Evolutionary conservation across 805 yeast species (phyloP), one percentile per base, ranked within the genome.

Genomic region (Wickerhamomyces tratensis): DNA sequence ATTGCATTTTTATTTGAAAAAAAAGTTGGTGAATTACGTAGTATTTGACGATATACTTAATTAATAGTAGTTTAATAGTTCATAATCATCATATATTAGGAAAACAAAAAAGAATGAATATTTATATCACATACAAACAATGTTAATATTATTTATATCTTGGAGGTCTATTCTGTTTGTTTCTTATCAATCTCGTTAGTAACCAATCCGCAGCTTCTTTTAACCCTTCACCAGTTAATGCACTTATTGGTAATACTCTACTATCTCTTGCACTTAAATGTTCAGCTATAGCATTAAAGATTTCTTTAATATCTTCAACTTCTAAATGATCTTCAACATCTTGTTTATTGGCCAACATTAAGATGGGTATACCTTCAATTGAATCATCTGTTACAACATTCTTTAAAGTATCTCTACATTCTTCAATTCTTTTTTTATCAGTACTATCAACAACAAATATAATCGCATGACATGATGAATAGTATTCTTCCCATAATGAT

Each of bases 321-420:
- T 83, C 91, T 61, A 84, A 62, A 45, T 79, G 74, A 39, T 76
- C 79, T 43, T 76, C 77, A 33, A 79, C 59, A 57, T 93, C 98
- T 65, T 89, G 96, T 59, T 93, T 93, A 61, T 93, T 91, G 7
- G 97, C 98, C 55, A 91, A 69, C 96, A 91, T 91, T 44, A 91
- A 68, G 9, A 91, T 78, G 2, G 98, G 98, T 14, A 88, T 82
- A 30, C 94, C 88, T 43, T 80, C 86, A 12, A 74, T 66, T 15
- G 69, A 68, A 45, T 80, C 85, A 57, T 73, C 73, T 40, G 71
- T 67, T 57, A 87, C 79, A 15, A 77, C 60, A 2, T 64, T 51
- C 14, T 69, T 61, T 42, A 88, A 66, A 2, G 82, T 79, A 25
- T 76, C 76, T 49, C 77, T 72, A 63, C 96, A 88, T 61, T 89